Evolutionary conservation across 148 eudicot species (phyloP), one percentile per base, ranked within the genome.

Genomic region (Talinum fruticosum): DNA sequence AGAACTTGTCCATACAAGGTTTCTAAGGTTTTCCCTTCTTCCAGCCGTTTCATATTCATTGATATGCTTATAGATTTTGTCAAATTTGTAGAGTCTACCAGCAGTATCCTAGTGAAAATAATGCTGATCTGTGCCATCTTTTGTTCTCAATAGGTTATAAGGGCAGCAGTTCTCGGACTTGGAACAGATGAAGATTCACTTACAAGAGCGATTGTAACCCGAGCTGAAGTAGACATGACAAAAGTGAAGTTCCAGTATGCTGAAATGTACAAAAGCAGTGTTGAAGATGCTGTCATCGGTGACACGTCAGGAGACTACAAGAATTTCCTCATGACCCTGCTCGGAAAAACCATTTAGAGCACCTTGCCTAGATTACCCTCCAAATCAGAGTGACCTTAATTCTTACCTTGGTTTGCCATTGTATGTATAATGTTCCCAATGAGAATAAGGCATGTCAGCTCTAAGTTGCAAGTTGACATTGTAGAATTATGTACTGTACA

Each of bases 171-270:
- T 69, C 44, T 79, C 1, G 93, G 96, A 53, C 86, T 88, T 0
- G 97, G 98, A 8, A 93, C 98, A 6, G 97, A 93, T 72, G 98
- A 93, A 86, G 87, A 86, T 83, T 87, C 94, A 15, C 88, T 93
- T 19, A 90, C 90, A 14, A 85, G 98, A 82, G 94, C 87, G 12
- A 85, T 93, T 70, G 87, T 90, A 72, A 73, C 84, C 71, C 87
- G 98, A 82, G 97, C 98, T 76, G 98, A 93, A 84, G 82, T 91
- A 23, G 98, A 93, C 84, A 86, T 91, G 92, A 79, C 69, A 81
- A 90, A 82, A 78, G 81, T 91, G 69, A 91, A 79, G 71, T 86
- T 44, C 28, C 85, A 84, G 73, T 89, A 90, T 78, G 71, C 74
- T 34, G 77, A 80, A 10, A 18, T 66, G 82, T 78, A 90, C 85